Evolutionary conservation across 495 filamentous ascomycete species (phyloP), one percentile per base, ranked within the genome.

Genomic region (Chaetomidium leptoderma): DNA sequence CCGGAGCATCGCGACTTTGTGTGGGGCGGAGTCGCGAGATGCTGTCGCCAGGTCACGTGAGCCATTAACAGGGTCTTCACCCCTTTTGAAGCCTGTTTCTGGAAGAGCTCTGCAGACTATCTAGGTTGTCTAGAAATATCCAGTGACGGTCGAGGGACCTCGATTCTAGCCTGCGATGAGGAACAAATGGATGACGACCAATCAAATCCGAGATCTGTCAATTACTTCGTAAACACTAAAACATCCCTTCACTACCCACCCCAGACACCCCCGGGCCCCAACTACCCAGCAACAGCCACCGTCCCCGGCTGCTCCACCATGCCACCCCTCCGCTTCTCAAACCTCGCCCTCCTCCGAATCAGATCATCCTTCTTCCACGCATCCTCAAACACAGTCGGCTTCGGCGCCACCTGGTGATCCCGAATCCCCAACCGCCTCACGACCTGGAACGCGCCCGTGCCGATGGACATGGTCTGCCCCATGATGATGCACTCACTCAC

Each of bases 401-500:
- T 84, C 29, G 74, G 72, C 33, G 71, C 76, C n/a, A 90, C 75
- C 64, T 87, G 81, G 24, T 81, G 78, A 45, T 83, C 78, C 53
- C 76, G 76, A 53, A 95, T 77, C 61, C 84, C 85, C 63, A 98
- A 69, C 59, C 81, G 76, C 55, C 91, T 79, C 21, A 95, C 86
- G 16, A 97, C 86, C 69, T 92, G 84, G 80, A 96, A 90, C 8
- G 91, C 88, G 2, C 93, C 93, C 0, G 93, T 98, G 4, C 93
- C 93, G 39, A 97, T 78, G 29, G 81, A 82, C 78, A 97, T 90
- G 32, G 83, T 89, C 80, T 96, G 91, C 27, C 93, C 93, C 87
- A 98, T 92, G 66, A 98, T 98, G 67, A 98, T 97, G 72, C 91
- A 95, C 74, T 98, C 93, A 27, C 85, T 90, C 9, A 98, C 93